phyloP scores from a whole-genome alignment of 2,329 filamentous ascomycete species.

The Nemania sp. region DNA sequence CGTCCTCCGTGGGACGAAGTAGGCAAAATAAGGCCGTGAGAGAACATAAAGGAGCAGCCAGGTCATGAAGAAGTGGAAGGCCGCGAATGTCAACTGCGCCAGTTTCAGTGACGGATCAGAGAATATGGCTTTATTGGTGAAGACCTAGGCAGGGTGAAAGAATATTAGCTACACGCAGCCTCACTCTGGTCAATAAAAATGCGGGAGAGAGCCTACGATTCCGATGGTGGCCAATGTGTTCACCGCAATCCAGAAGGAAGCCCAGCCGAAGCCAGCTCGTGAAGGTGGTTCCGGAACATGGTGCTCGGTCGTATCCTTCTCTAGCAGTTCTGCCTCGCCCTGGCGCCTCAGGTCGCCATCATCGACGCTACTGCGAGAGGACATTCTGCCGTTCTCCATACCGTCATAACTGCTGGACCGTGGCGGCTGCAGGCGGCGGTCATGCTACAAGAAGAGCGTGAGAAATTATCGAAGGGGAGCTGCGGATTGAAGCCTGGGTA shows the following conservation, averaged over 20 bases:
- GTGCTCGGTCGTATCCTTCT: constrained; percentile 41
- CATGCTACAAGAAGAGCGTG: constrained; percentile 30
- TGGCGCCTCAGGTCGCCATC: constrained; percentile 41
- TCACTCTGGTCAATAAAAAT: not conserved
- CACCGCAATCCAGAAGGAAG: constrained; percentile 60
- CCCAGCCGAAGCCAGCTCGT: constrained; percentile 44
- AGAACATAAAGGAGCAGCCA: constrained; percentile 65
- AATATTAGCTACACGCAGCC: constrained; percentile 5
- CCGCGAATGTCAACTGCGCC: constrained; percentile 67
- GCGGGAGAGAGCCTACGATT: constrained; percentile 52
- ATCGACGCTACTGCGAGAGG: constrained; percentile 43
- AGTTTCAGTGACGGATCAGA: constrained; percentile 64
- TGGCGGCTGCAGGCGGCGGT: constrained; percentile 29
- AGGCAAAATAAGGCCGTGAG: constrained; percentile 60
- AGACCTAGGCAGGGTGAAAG: constrained; percentile 54
- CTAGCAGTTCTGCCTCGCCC: constrained; percentile 48
- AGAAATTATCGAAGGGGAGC: not conserved
- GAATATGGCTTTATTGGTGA: constrained; percentile 73
- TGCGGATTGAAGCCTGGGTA: not conserved
- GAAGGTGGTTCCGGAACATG: constrained; percentile 39
- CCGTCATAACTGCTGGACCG: constrained; percentile 35
- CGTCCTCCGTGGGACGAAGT: constrained; percentile 63
- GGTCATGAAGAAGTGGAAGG: constrained; percentile 71
- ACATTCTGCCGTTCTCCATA: constrained; percentile 39
- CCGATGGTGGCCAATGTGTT: constrained; percentile 67